Percentiles rank a stretch among this genome's conserved stretches.
Conservation (phyloP, 1,139 yeast genomes). For the Scheffersomyces titani region DNA sequence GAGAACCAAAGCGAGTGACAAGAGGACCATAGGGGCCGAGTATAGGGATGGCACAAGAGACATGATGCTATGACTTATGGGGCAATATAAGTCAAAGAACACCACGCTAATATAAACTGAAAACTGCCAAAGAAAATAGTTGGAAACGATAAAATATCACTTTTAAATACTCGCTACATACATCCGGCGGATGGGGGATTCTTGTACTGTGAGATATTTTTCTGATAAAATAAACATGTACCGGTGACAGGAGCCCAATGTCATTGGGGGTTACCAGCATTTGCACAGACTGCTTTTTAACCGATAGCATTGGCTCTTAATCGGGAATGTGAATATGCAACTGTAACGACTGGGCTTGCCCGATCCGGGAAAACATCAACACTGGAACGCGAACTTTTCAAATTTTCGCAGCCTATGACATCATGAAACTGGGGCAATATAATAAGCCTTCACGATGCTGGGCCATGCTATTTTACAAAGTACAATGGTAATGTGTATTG, state of each 20-base stretch:
- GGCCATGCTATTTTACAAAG: background rate
- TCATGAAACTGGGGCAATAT: slow-evolving; percentile 1
- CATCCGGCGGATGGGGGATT: background rate
- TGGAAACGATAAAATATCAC: background rate
- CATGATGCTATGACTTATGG: background rate
- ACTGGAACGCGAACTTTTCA: background rate
- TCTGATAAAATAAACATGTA: background rate
- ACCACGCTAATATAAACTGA: background rate
- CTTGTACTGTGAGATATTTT: background rate
- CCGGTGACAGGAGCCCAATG: background rate
- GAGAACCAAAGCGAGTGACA: background rate
- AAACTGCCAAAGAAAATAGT: background rate
- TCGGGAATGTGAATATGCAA: background rate
- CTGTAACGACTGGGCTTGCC: background rate
- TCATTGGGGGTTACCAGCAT: background rate
- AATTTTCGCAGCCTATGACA: background rate
- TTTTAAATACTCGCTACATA: background rate
- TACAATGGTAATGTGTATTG: background rate
- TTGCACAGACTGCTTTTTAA: background rate
- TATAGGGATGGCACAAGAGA: background rate
- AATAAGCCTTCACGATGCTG: slow-evolving; percentile 3
- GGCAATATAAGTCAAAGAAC: background rate
- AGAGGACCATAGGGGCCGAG: background rate
- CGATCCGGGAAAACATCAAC: background rate
- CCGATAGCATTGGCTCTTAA: background rate